Percentiles rank a stretch among this genome's conserved stretches.
These are phyloP conservation scores for Ophiognomonia clavigignenti-juglandacearum DNA, from an alignment of 2,329 filamentous ascomycete species.

Conservation along the genomic window DNA sequence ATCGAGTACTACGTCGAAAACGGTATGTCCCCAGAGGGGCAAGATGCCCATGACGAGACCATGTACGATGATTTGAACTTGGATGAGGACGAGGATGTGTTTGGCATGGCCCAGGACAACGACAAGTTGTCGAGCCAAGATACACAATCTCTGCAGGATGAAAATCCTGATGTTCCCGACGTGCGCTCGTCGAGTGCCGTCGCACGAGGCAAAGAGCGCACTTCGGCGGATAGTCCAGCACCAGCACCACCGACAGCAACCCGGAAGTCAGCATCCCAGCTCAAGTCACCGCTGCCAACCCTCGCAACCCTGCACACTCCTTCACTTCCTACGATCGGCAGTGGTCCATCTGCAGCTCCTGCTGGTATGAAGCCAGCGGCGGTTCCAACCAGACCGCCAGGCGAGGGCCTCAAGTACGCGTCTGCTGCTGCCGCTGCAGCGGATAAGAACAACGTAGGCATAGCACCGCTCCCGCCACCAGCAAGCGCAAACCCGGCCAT, in stretches of 20 bases:
- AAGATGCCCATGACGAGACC: constrained; percentile 88
- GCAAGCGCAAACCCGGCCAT: constrained; percentile 52
- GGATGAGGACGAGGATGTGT: constrained; percentile 85
- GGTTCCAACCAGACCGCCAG: constrained; percentile 75
- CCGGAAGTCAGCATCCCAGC: constrained; percentile 77
- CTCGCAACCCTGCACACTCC: constrained; percentile 84
- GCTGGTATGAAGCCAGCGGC: constrained; percentile 88
- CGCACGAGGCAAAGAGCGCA: constrained; percentile 45
- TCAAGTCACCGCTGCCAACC: constrained; percentile 92
- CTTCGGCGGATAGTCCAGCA: constrained; percentile 57
- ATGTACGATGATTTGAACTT: constrained; percentile 94
- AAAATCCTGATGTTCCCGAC: constrained; percentile 54
- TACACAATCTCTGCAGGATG: constrained; percentile 85
- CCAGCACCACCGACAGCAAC: constrained; percentile 45
- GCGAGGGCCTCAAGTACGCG: constrained; percentile 92
- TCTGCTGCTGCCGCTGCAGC: constrained; percentile 93
- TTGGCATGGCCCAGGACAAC: constrained; percentile 73
- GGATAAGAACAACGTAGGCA: constrained; percentile 83
- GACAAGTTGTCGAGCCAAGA: constrained; percentile 95
- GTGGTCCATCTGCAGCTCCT: constrained; percentile 37
- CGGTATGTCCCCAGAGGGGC: constrained; percentile 82
- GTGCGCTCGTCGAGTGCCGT: constrained; percentile 39
- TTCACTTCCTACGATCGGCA: constrained; percentile 52
- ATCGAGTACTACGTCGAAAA: constrained; percentile 95
- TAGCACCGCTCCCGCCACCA: constrained; percentile 87